Conservation (phyloP, 768 basidiomycete species). For the Suillus paluster region DNA sequence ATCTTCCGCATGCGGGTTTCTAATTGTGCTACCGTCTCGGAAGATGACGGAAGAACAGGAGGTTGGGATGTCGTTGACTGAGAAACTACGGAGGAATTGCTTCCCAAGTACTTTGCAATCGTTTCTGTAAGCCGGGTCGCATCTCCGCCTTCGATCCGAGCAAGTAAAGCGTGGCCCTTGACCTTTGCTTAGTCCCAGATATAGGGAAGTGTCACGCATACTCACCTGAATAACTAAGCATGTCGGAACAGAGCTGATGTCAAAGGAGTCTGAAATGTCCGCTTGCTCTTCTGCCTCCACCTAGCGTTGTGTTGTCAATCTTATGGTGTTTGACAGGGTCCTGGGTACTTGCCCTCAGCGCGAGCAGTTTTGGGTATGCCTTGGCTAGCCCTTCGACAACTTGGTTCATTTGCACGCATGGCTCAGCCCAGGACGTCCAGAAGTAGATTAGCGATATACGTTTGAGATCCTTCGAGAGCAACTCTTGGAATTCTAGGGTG, state of each 20-base stretch:
- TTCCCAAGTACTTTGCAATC: conserved; percentile 58
- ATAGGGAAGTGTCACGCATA: conserved; percentile 14
- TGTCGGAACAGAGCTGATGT: conserved; percentile 86
- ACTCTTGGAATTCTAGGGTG: conserved; percentile 69
- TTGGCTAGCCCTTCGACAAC: conserved; percentile 74
- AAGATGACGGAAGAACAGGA: conserved; percentile 31
- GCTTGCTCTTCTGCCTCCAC: conserved; percentile 81
- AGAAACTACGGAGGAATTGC: conserved; percentile 29
- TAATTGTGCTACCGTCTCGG: conserved; percentile 70
- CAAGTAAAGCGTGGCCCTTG: conserved; percentile 89
- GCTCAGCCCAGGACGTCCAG: conserved; percentile 92
- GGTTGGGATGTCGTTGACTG: conserved; percentile 8
- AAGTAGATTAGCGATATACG: conserved; percentile 90
- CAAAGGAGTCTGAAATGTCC: conserved; percentile 92
- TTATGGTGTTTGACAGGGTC: background rate
- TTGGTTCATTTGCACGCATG: conserved; percentile 88
- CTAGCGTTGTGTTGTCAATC: conserved; percentile 38
- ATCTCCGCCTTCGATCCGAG: conserved; percentile 80
- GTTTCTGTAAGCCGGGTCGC: conserved; percentile 62
- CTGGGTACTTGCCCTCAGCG: conserved; percentile 66
- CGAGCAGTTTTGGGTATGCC: conserved; percentile 69
- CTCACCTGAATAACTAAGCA: conserved; percentile 82
- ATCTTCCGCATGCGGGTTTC: conserved; percentile 62
- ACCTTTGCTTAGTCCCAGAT: background rate
- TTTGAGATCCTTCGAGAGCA: conserved; percentile 77